Conservation (phyloP, 495 filamentous ascomycete genomes). For the Talaromyces adpressus region DNA sequence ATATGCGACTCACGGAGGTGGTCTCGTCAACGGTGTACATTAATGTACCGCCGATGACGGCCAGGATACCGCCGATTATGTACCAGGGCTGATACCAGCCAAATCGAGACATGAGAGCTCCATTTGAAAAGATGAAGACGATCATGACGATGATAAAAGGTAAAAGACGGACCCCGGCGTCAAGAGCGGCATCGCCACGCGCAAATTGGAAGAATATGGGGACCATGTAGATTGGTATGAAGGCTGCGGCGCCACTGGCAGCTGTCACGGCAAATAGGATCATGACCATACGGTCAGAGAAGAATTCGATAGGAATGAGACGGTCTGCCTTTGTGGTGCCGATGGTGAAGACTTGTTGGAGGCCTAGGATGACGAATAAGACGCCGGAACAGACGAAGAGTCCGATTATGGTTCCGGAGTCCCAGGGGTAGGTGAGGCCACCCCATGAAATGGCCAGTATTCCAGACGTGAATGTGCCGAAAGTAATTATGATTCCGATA, state of each 20-base stretch:
- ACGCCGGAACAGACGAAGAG: slow-evolving; percentile 45
- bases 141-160: slow-evolving; percentile 44
- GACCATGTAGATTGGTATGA: slow-evolving; percentile 7
- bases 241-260: slow-evolving; percentile 30
- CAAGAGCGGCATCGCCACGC: slow-evolving; percentile 37
- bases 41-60: slow-evolving; percentile 42
- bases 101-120: slow-evolving; percentile 40
- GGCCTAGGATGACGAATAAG: slow-evolving; percentile 38
- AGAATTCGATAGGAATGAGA: slow-evolving; percentile 47
- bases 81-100: slow-evolving; percentile 57
- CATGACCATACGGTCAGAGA: background rate
- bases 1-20: slow-evolving; percentile 32
- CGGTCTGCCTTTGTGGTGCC: slow-evolving; percentile 39
- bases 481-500: slow-evolving; percentile 24
- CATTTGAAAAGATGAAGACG: slow-evolving; percentile 16
- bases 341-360: slow-evolving; percentile 46
- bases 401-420: slow-evolving; percentile 42
- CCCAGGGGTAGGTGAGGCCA: slow-evolving; percentile 47
- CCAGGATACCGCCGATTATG: slow-evolving; percentile 37
- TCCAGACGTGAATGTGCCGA: slow-evolving; percentile 32
- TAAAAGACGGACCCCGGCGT: slow-evolving; percentile 48
- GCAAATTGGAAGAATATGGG: slow-evolving; percentile 58
- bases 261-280: slow-evolving; percentile 48
- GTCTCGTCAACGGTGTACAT: slow-evolving; percentile 38
- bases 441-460: slow-evolving; percentile 51